Evolutionary conservation across 768 basidiomycete genomes (phyloP), one percentile per base, ranked within the genome.

Genomic region (Dictyophora rubrovolvata): DNA sequence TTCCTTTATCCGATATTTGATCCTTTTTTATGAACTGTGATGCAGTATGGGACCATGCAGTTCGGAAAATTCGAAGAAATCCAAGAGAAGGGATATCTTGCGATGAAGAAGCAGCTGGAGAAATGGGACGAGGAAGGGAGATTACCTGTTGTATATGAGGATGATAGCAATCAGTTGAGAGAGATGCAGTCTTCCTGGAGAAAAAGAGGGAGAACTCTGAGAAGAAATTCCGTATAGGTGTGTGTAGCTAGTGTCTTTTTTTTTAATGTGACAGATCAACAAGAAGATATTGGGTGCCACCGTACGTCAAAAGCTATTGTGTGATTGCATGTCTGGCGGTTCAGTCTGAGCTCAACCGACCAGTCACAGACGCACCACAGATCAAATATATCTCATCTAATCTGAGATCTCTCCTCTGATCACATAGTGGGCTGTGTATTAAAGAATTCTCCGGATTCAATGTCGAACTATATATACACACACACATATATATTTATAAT

Each of bases 31-130:
- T 56, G n/a, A 10, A 36, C 53, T 51, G 18, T 23, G 37, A 28
- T 60, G 65, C 68, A 93, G 85, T 98, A 88, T 64, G 92, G 93
- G 5, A 97, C 93, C 5, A 76, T 97, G 22, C 89, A 94, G 68
- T 94, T 92, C 67, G 76, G 80, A 55, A 90, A 90, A 69, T 95
- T 89, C 65, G 86, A 89, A 63, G 92, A 97, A 71, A 86, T 99
- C 22, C 79, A 86, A 66, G 80, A 81, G 65, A 86, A 85, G 66
- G 96, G 95, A 0, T 88, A 93, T 65, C 68, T 77, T 7, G 86
- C 87, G 2, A 84, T 89, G 1, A 71, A 84, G 65, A 79, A 84
- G 53, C 79, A 87, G 58, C 69, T 99, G 23, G 78, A 80, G 54
- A 81, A 84, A 63, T 86, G 92, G 79, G 85, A 89, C 53, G 85